These are phyloP conservation scores for Ustilago cynodontis DNA, from an alignment of 1,284 basidiomycete species.

Conservation along the genomic window DNA sequence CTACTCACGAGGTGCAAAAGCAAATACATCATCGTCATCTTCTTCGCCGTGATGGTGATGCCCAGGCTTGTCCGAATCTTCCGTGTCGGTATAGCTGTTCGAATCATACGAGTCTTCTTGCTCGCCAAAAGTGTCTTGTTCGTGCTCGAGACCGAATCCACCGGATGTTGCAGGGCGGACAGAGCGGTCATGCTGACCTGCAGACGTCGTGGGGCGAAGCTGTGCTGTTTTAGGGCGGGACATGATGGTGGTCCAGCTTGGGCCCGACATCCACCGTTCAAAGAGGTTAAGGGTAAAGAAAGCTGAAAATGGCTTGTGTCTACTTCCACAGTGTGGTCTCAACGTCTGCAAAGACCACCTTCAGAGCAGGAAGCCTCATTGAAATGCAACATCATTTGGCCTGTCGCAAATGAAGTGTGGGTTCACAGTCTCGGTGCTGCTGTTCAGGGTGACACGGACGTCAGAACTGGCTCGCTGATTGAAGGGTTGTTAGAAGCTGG, in stretches of 20 bases:
- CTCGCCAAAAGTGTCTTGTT: neutral
- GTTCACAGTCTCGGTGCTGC: neutral
- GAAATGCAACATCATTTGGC: neutral
- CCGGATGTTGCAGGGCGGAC: slow-evolving; percentile 19
- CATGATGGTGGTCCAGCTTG: slow-evolving; percentile 9
- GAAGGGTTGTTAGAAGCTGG: neutral
- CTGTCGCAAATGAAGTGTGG: slow-evolving; percentile 11
- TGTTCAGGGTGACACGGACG: neutral
- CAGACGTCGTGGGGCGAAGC: slow-evolving; percentile 21
- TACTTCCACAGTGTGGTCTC: neutral
- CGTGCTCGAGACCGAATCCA: neutral
- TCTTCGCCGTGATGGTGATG: slow-evolving; percentile 18
- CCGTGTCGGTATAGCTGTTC: neutral
- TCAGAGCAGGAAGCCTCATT: neutral
- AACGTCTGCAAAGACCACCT: neutral
- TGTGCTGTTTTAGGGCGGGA: slow-evolving; percentile 28
- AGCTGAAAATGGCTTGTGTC: neutral
- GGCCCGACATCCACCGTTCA: neutral
- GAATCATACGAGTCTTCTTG: slow-evolving; percentile 4
- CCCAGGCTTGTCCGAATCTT: slow-evolving; percentile 1
- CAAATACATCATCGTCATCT: slow-evolving; percentile 48
- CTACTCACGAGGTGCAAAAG: slow-evolving; percentile 40
- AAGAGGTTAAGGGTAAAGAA: neutral
- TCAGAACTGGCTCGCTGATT: neutral
- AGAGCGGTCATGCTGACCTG: slow-evolving; percentile 9